These are phyloP conservation scores for Gilbertella persicaria DNA, from an alignment of 371 early-diverging fungal species.

Conservation along the genomic window DNA sequence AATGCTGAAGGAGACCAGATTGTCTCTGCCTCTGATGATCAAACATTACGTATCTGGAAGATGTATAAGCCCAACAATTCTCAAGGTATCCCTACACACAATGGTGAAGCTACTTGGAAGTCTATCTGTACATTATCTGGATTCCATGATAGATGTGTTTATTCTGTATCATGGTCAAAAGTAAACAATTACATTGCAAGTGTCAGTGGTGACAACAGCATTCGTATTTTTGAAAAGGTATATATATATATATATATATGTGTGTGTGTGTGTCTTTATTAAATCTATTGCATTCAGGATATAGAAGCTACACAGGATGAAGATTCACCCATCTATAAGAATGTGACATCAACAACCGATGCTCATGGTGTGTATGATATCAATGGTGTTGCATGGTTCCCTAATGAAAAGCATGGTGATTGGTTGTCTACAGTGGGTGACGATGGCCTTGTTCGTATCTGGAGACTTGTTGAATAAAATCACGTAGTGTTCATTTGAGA, in stretches of 20 bases:
- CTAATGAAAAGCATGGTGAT: slow-evolving; percentile 57
- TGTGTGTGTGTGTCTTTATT: background rate
- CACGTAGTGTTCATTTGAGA: slow-evolving; percentile 9
- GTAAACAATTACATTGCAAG: slow-evolving; percentile 72
- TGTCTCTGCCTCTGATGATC: slow-evolving; percentile 90
- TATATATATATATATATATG: background rate
- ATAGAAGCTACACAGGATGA: slow-evolving; percentile 20
- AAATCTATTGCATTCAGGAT: slow-evolving; percentile 10
- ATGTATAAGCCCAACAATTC: slow-evolving; percentile 51
- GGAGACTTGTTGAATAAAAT: slow-evolving; percentile 49
- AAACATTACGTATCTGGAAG: slow-evolving; percentile 82
- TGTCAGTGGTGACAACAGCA: slow-evolving; percentile 82
- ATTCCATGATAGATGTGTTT: slow-evolving; percentile 81
- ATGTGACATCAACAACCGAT: slow-evolving; percentile 43
- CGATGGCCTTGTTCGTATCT: slow-evolving; percentile 83
- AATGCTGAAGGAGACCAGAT: slow-evolving; percentile 72
- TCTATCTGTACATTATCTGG: slow-evolving; percentile 68
- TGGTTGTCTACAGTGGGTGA: slow-evolving; percentile 88
- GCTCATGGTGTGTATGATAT: slow-evolving; percentile 88
- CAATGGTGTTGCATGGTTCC: slow-evolving; percentile 89
- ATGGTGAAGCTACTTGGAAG: slow-evolving; percentile 66
- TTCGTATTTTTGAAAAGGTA: slow-evolving; percentile 66
- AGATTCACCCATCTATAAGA: slow-evolving; percentile 34
- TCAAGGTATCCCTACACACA: slow-evolving; percentile 46
- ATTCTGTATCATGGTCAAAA: slow-evolving; percentile 92